These are phyloP conservation scores for Millerozyma miso DNA, from an alignment of 805 yeast species.

Conservation along the genomic window DNA sequence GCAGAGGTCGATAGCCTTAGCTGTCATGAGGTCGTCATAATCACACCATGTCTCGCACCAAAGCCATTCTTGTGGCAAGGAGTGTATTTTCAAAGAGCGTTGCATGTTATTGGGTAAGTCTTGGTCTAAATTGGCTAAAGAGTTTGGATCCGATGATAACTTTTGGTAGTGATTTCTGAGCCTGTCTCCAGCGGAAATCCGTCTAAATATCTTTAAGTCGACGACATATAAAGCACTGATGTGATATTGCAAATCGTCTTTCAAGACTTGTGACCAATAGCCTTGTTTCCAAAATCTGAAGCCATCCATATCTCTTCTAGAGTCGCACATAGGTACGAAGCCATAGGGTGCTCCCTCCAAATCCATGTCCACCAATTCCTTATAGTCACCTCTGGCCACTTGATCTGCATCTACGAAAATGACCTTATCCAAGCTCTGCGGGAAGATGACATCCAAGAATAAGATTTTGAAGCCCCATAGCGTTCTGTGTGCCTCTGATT, in stretches of 20 bases:
- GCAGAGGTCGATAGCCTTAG: constrained; percentile 80
- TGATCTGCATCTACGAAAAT: constrained; percentile 88
- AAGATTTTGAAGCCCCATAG: constrained; percentile 88
- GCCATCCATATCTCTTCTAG: constrained; percentile 75
- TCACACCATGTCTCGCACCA: constrained; percentile 96
- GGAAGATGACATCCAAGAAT: constrained; percentile 83
- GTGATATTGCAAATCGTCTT: constrained; percentile 61
- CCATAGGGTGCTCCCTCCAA: constrained; percentile 83
- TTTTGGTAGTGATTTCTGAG: constrained; percentile 82
- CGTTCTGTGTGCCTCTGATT: constrained; percentile 70
- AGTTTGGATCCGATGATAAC: constrained; percentile 71
- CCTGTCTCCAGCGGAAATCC: constrained; percentile 68
- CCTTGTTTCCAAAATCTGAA: constrained; percentile 91
- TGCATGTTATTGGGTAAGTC: constrained; percentile 92
- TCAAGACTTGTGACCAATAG: constrained; percentile 71
- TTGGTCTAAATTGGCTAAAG: constrained; percentile 82
- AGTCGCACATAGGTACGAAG: constrained; percentile 82
- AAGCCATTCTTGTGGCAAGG: constrained; percentile 79
- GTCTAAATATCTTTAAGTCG: constrained; percentile 65
- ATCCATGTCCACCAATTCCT: constrained; percentile 64
- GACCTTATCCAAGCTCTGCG: constrained; percentile 67
- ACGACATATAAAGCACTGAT: constrained; percentile 82
- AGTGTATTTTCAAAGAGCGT: constrained; percentile 56
- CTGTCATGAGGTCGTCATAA: constrained; percentile 53
- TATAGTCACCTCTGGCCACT: constrained; percentile 69